Evolutionary conservation across 1,284 basidiomycete genomes (phyloP).

Genomic region (Malassezia restricta): DNA sequence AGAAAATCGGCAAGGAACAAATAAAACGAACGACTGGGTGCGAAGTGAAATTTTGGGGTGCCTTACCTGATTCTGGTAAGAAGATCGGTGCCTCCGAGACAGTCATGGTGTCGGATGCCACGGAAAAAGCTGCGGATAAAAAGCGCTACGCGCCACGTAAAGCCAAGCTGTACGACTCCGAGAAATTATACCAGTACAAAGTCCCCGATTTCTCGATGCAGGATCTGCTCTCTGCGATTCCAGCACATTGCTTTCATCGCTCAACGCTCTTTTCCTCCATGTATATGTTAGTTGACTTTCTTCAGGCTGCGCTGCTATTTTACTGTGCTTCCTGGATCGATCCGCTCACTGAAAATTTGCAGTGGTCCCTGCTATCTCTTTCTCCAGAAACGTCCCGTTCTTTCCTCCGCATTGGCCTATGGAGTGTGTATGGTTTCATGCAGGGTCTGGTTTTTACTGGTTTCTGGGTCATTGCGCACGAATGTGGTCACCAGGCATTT

Average conservation of each 20-base stretch:
- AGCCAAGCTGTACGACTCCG: conserved; percentile 30
- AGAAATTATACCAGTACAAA: conserved; percentile 49
- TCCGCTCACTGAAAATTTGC: conserved; percentile 23
- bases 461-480: conserved; percentile 71
- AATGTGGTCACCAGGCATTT: conserved; percentile 79
- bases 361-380: conserved; percentile 47
- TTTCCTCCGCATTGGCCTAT: conserved; percentile 58
- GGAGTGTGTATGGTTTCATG: conserved; percentile 69
- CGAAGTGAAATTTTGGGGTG: too few species aligned
- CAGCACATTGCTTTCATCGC: conserved; percentile 82
- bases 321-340: conserved; percentile 63
- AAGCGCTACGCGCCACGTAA: conserved; percentile 32
- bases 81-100: too few species aligned
- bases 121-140: background rate
- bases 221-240: conserved; percentile 73
- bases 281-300: conserved; percentile 69
- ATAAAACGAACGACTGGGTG: too few species aligned
- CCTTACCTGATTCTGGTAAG: too few species aligned
- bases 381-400: conserved; percentile 58
- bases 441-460: conserved; percentile 84
- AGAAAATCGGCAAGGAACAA: too few species aligned
- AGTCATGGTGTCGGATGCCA: background rate
- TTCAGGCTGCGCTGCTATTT: conserved; percentile 60
- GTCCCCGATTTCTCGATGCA: conserved; percentile 74
- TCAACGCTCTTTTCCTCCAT: conserved; percentile 69